A percentile compares a stretch with the other conserved stretches of the same genome.
Conservation (phyloP, 1,139 yeast genomes). For the Kluyveromyces sp. region DNA sequence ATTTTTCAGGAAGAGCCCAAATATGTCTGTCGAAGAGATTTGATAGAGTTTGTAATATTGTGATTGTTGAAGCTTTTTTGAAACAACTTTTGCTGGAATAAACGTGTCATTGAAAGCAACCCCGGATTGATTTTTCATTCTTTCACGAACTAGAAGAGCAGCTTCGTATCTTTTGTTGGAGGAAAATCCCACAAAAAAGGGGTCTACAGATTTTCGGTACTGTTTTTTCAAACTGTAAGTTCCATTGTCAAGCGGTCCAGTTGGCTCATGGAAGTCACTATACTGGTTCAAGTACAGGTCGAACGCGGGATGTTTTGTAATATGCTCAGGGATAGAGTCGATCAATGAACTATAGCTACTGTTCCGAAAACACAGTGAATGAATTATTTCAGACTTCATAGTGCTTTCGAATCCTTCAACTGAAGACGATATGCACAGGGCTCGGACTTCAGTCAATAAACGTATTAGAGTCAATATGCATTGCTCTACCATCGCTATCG, state of each 20-base stretch:
- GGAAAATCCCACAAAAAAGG: conserved; percentile 73
- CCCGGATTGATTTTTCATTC: conserved; percentile 32
- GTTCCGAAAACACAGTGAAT: conserved; percentile 68
- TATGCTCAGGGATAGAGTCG: conserved; percentile 66
- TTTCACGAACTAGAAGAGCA: conserved; percentile 34
- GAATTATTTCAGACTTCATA: conserved; percentile 66
- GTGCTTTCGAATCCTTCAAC: conserved; percentile 47
- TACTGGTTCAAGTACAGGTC: conserved; percentile 58
- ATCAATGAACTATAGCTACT: conserved; percentile 66
- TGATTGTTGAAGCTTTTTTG: conserved; percentile 29
- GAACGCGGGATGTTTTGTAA: conserved; percentile 64
- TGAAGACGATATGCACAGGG: conserved; percentile 45
- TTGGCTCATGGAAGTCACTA: conserved; percentile 59
- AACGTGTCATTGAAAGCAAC: conserved; percentile 40
- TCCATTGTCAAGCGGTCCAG: conserved; percentile 60
- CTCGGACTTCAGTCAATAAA: conserved; percentile 60
- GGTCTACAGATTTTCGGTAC: conserved; percentile 53
- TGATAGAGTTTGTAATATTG: conserved; percentile 38
- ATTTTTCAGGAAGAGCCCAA: conserved; percentile 46
- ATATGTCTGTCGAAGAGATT: conserved; percentile 46
- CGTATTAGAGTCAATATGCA: conserved; percentile 65
- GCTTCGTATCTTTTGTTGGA: conserved; percentile 78
- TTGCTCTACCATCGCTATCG: conserved; percentile 69
- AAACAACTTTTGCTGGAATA: conserved; percentile 42
- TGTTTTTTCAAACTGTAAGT: conserved; percentile 59